Evolutionary conservation across 345 rosid genomes (phyloP).

Genomic region (Eucalyptus marginata): DNA sequence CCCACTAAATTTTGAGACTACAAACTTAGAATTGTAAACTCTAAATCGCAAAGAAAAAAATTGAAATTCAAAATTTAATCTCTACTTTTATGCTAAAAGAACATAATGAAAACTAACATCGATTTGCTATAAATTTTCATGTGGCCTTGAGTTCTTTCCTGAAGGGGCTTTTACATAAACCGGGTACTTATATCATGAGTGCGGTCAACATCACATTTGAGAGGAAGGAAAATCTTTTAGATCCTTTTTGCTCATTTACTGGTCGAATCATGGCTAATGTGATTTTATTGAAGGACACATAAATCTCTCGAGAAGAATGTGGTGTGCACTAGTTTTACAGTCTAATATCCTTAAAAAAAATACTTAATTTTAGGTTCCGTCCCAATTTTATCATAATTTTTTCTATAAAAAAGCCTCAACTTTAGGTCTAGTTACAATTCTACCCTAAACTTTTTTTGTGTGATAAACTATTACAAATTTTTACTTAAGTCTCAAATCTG

Average conservation of each 20-base stretch:
- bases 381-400: too few species aligned
- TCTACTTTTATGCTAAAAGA: not conserved
- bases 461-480: too few species aligned
- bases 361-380: too few species aligned
- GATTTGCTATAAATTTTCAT: not conserved
- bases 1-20: not conserved
- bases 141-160: not conserved
- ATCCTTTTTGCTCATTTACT: not conserved
- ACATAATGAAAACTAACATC: not conserved
- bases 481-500: too few species aligned
- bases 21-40: not conserved
- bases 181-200: not conserved
- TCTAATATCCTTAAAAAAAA: too few species aligned
- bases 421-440: too few species aligned
- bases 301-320: not conserved
- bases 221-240: not conserved
- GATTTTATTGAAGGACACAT: not conserved
- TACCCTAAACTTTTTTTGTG: too few species aligned
- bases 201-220: not conserved
- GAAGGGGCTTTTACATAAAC: not conserved
- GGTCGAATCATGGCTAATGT: not conserved
- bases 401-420: too few species aligned
- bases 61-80: not conserved
- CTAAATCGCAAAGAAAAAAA: not conserved
- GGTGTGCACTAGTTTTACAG: accelerated